Percentiles rank a stretch among this genome's conserved stretches.
phyloP scores from a whole-genome alignment of 768 basidiomycete genomes.

The Gloeostereum incarnatum region DNA sequence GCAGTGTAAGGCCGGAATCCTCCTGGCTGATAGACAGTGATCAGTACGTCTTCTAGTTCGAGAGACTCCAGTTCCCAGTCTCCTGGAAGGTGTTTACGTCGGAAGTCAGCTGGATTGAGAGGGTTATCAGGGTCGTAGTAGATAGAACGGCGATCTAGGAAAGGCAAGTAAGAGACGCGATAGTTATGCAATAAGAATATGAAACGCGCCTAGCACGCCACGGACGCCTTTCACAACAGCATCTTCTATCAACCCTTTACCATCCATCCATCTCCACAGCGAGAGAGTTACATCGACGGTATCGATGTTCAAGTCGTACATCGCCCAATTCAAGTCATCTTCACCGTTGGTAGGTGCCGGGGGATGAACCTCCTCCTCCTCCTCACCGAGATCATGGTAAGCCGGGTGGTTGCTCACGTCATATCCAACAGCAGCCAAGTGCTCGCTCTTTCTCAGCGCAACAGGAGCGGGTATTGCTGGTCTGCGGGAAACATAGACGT shows the following conservation, averaged over 20 bases:
- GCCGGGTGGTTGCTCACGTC: constrained; percentile 73
- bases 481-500: constrained; percentile 87
- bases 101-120: constrained; percentile 71
- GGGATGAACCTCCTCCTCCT: constrained; percentile 50
- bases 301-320: constrained; percentile 91
- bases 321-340: constrained; percentile 69
- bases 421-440: constrained; percentile 58
- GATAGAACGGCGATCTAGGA: constrained; percentile 82
- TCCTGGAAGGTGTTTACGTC: constrained; percentile 63
- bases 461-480: constrained; percentile 24
- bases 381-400: constrained; percentile 52
- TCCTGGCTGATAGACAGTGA: constrained; percentile 92
- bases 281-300: constrained; percentile 94
- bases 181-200: background rate
- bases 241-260: constrained; percentile 86
- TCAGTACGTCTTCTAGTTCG: constrained; percentile 84
- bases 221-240: constrained; percentile 92
- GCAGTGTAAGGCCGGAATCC: constrained; percentile 88
- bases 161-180: constrained; percentile 3
- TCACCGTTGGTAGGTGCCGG: constrained; percentile 19
- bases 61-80: constrained; percentile 91
- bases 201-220: constrained; percentile 74
- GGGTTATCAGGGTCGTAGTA: constrained; percentile 80
- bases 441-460: constrained; percentile 17
- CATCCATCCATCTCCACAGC: constrained; percentile 87